Conservation (phyloP, 441 rosid genomes). For the Erysimum cheiri region DNA sequence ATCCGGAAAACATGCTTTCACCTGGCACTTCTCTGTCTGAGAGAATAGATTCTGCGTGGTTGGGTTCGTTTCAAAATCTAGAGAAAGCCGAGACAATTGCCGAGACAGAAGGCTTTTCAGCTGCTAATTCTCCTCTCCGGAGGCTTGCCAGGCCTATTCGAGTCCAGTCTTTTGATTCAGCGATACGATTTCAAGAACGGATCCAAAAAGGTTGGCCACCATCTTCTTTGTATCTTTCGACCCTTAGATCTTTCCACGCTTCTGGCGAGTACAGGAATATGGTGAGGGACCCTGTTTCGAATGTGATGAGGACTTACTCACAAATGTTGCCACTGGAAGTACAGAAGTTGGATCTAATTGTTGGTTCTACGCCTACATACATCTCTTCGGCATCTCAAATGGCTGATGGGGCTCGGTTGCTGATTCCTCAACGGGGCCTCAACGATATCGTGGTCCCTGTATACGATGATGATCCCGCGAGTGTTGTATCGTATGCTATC, state of each 20-base stretch:
- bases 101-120: conserved; percentile 49
- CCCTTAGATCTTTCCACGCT: conserved; percentile 83
- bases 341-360: conserved; percentile 66
- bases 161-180: conserved; percentile 90
- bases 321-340: conserved; percentile 71
- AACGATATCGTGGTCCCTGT: conserved; percentile 78
- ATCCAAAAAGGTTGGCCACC: conserved; percentile 64
- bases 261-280: conserved; percentile 81
- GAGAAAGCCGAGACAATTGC: conserved; percentile 45
- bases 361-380: conserved; percentile 55
- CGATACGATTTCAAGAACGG: conserved; percentile 70
- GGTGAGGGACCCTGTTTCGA: conserved; percentile 85
- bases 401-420: conserved; percentile 79
- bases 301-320: conserved; percentile 61
- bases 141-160: conserved; percentile 66
- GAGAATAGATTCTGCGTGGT: conserved; percentile 96
- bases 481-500: conserved; percentile 86
- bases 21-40: conserved; percentile 73
- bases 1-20: conserved; percentile 43
- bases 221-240: conserved; percentile 64
- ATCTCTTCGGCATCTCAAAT: conserved; percentile 67
- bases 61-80: conserved; percentile 65
- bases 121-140: conserved; percentile 50
- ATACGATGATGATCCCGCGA: conserved; percentile 84
- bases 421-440: conserved; percentile 61